Evolutionary conservation across 2,329 filamentous ascomycete genomes (phyloP).

Genomic region (Rugonectria rugulosa): DNA sequence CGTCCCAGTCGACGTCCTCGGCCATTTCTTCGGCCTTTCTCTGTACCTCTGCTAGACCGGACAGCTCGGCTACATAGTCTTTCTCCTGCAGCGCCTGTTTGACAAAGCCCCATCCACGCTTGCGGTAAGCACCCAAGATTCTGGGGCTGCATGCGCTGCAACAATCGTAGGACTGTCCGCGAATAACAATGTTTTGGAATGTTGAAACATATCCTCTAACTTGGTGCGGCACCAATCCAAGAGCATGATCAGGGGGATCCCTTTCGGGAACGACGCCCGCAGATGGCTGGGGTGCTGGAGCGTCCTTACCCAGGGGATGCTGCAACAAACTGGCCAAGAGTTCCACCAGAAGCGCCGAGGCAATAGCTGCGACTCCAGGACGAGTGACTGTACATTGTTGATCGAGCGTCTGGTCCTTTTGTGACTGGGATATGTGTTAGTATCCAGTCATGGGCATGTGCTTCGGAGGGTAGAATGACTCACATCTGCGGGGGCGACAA

Average conservation of each 20-base stretch:
- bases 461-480: conserved; percentile 47
- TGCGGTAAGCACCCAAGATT: conserved; percentile 72
- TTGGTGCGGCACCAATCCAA: conserved; percentile 79
- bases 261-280: conserved; percentile 56
- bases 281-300: conserved; percentile 61
- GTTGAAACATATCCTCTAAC: conserved; percentile 79
- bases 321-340: conserved; percentile 87
- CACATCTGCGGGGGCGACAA: conserved; percentile 92
- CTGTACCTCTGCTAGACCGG: conserved; percentile 77
- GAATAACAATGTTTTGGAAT: conserved; percentile 77
- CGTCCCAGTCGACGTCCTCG: conserved; percentile 67
- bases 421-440: conserved; percentile 64
- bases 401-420: conserved; percentile 94
- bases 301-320: conserved; percentile 75
- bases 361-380: conserved; percentile 90
- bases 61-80: conserved; percentile 80
- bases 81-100: conserved; percentile 76
- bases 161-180: conserved; percentile 77
- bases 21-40: conserved; percentile 61
- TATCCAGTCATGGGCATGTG: neutral
- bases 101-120: conserved; percentile 78
- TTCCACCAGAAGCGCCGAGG: conserved; percentile 90
- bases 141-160: conserved; percentile 81
- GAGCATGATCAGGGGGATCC: conserved; percentile 65
- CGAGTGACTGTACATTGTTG: conserved; percentile 98